phyloP scores from a whole-genome alignment of 2,329 filamentous ascomycete genomes.

The Fusarium coicis region DNA sequence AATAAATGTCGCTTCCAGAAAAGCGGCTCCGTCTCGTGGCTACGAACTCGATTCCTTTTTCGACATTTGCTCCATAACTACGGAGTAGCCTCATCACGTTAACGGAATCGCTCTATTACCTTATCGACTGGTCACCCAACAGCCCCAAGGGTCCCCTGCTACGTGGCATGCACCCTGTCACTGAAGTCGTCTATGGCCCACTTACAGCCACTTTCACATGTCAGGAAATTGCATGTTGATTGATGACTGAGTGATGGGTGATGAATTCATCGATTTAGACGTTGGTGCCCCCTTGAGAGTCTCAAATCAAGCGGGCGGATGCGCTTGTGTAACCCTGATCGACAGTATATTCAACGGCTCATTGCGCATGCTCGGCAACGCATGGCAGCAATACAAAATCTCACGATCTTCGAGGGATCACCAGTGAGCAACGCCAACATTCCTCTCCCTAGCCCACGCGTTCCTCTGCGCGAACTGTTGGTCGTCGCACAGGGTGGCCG shows the following conservation, averaged over 20 bases:
- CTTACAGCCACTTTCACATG: conserved; percentile 50
- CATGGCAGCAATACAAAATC: conserved; percentile 12
- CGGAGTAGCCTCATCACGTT: conserved; percentile 30
- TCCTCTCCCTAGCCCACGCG: conserved; percentile 18
- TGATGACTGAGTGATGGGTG: not conserved
- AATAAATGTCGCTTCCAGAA: conserved; percentile 33
- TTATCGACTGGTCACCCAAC: conserved; percentile 33
- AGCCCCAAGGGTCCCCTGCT: conserved; percentile 20
- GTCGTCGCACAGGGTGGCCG: not conserved
- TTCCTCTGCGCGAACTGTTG: conserved; percentile 1
- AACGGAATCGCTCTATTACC: conserved; percentile 15
- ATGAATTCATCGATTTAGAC: conserved; percentile 12
- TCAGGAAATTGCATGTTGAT: conserved; percentile 25
- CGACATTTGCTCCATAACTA: conserved; percentile 17
- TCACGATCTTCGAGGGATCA: conserved; percentile 5
- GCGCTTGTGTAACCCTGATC: conserved; percentile 12
- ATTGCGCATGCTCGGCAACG: conserved; percentile 22
- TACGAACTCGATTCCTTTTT: conserved; percentile 37
- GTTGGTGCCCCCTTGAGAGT: conserved; percentile 16
- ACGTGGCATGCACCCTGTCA: conserved; percentile 36
- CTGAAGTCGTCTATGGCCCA: conserved; percentile 15
- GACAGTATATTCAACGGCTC: conserved; percentile 3
- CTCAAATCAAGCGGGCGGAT: conserved; percentile 11
- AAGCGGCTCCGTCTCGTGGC: conserved; percentile 28
- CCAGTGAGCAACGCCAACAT: conserved; percentile 25